A percentile compares a stretch with the other conserved stretches of the same genome.
These are phyloP conservation scores for Austropuccinia psidii DNA, from an alignment of 1,284 basidiomycete genomes.

Conservation along the genomic window DNA sequence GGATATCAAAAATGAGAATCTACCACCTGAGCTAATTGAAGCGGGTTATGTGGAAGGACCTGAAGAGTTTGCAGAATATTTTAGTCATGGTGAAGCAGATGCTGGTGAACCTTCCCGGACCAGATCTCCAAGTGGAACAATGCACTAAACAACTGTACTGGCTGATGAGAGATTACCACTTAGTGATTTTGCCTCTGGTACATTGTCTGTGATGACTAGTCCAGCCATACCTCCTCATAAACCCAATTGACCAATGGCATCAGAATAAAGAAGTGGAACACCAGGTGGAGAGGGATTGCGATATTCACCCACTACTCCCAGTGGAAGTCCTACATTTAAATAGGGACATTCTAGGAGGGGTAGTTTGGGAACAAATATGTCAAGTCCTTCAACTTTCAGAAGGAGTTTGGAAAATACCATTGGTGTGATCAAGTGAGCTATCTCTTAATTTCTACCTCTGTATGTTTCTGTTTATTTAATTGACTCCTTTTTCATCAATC, in stretches of 20 bases:
- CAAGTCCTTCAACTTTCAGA: conserved; percentile 82
- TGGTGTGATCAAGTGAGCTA: conserved; percentile 66
- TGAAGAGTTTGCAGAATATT: conserved; percentile 39
- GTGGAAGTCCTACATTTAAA: conserved; percentile 51
- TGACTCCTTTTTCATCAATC: background rate
- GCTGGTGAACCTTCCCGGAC: conserved; percentile 26
- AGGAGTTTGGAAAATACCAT: conserved; percentile 93
- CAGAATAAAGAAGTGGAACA: conserved; percentile 6
- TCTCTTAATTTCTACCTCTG: background rate
- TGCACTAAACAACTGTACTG: conserved; percentile 16
- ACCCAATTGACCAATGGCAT: conserved; percentile 2
- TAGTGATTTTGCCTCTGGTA: conserved; percentile 18
- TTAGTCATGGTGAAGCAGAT: conserved; percentile 34
- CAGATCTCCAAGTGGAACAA: conserved; percentile 23
- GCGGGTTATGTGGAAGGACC: conserved; percentile 54
- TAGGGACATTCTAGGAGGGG: conserved; percentile 77
- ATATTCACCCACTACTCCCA: conserved; percentile 26
- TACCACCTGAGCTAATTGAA: conserved; percentile 91
- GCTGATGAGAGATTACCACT: conserved; percentile 18
- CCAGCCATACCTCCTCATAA: conserved; percentile 15
- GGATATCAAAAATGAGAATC: conserved; percentile 96
- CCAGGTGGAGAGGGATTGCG: conserved; percentile 11
- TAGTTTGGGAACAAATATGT: conserved; percentile 91
- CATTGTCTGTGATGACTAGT: background rate
- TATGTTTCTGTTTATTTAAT: background rate